Conservation (phyloP, 73 alveolate species). For the Halteria grandinella region DNA sequence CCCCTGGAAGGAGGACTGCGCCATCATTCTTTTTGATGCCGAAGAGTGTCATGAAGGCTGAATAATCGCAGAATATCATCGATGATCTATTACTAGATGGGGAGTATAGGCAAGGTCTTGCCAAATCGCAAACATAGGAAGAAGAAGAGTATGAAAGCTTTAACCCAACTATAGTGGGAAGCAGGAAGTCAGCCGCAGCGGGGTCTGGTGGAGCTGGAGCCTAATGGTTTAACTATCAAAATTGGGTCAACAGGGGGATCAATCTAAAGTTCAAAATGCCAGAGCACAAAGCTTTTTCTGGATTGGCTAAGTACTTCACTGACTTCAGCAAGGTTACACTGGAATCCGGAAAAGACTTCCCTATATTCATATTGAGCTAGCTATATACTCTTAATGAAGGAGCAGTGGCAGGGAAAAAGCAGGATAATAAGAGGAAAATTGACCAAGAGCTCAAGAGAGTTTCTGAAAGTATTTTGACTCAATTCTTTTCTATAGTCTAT, state of each 20-base stretch:
- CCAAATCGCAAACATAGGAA: background rate
- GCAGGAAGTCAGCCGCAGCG: constrained; percentile 9
- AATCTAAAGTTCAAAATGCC: constrained; percentile 14
- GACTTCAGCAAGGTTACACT: background rate
- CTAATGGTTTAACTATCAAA: background rate
- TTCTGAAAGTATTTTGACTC: background rate
- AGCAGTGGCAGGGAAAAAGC: background rate
- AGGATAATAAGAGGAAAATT: background rate
- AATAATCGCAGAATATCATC: too few relatives aligned
- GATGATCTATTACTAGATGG: too few relatives aligned
- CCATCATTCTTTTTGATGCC: too few relatives aligned
- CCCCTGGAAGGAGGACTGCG: too few relatives aligned
- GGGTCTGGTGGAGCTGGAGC: background rate
- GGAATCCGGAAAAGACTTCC: constrained; percentile 17
- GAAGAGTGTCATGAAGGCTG: too few relatives aligned
- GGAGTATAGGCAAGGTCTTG: too few relatives aligned
- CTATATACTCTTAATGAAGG: background rate
- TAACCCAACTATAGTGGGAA: background rate
- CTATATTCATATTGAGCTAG: background rate
- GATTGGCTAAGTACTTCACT: constrained; percentile 10
- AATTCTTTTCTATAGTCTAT: background rate
- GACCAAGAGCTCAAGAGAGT: background rate
- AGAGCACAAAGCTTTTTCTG: too few relatives aligned
- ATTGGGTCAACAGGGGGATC: constrained; percentile 19
- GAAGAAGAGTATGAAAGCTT: constrained; percentile 7